A percentile compares a stretch with the other conserved stretches of the same genome.
These are phyloP conservation scores for Tuber microsphaerosporum DNA, from an alignment of 495 filamentous ascomycete species.

Conservation along the genomic window DNA sequence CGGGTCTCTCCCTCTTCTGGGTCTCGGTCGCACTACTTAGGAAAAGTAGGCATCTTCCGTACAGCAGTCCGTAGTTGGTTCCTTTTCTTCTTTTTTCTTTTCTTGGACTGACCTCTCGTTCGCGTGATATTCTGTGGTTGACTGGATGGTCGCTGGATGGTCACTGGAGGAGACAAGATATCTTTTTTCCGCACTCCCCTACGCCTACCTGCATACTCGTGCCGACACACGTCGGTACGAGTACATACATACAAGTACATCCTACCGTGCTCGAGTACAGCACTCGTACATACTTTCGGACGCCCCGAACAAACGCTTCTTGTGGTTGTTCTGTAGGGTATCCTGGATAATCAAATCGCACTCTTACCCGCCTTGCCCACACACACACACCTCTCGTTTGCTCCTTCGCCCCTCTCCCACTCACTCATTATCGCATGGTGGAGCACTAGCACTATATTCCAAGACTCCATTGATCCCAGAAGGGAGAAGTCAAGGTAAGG, in stretches of 20 bases:
- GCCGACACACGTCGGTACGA: too few species aligned
- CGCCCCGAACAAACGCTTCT: neutral
- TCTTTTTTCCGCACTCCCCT: neutral
- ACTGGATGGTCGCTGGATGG: neutral
- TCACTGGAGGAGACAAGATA: neutral
- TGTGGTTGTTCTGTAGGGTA: neutral
- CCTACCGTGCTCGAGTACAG: neutral
- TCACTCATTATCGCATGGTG: neutral
- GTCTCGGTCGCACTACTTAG: neutral
- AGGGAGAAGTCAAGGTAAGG: neutral
- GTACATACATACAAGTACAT: neutral
- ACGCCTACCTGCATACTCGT: neutral
- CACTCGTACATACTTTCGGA: neutral
- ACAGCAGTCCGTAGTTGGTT: neutral
- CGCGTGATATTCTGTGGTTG: neutral
- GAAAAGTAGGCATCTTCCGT: neutral
- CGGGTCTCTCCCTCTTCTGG: neutral
- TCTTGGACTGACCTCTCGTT: neutral
- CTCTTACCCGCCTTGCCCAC: constrained; percentile 12
- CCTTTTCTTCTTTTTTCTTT: neutral
- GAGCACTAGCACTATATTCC: neutral
- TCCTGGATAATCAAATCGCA: neutral
- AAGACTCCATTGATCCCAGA: neutral
- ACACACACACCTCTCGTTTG: constrained; percentile 6
- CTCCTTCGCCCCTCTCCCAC: constrained; percentile 12